phyloP scores from a whole-genome alignment of 129 eudicot genomes.

The Silybum marianum region DNA sequence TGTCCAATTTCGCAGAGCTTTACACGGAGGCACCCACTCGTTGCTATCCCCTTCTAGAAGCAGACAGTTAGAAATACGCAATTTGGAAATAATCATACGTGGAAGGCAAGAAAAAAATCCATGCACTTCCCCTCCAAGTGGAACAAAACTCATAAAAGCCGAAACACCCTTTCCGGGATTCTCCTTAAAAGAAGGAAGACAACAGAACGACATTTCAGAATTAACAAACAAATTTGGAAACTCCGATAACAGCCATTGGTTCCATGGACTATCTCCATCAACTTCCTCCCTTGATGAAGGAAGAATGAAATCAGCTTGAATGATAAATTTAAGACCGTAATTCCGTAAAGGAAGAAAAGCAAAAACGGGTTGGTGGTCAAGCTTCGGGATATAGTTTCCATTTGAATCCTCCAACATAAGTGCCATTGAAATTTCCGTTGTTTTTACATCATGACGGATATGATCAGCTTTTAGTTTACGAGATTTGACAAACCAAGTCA shows the following conservation, averaged over 20 bases:
- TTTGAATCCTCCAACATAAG: slow-evolving; percentile 58
- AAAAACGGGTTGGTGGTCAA: slow-evolving; percentile 73
- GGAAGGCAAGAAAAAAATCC: slow-evolving; percentile 84
- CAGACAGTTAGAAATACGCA: slow-evolving; percentile 64
- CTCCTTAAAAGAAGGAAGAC: slow-evolving; percentile 60
- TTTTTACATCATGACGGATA: slow-evolving; percentile 54
- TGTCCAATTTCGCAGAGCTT: slow-evolving; percentile 63
- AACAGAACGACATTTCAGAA: slow-evolving; percentile 66
- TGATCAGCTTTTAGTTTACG: slow-evolving; percentile 47
- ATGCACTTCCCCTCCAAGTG: slow-evolving; percentile 74
- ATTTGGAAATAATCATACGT: slow-evolving; percentile 63
- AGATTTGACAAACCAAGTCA: slow-evolving; percentile 75
- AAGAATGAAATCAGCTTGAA: slow-evolving; percentile 85
- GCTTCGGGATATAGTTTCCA: slow-evolving; percentile 50
- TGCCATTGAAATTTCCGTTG: slow-evolving; percentile 78
- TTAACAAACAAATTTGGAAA: slow-evolving; percentile 70
- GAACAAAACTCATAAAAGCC: slow-evolving; percentile 75
- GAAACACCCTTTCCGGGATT: slow-evolving; percentile 68
- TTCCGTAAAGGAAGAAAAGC: slow-evolving; percentile 81
- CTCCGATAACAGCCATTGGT: slow-evolving; percentile 75
- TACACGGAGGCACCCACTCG: slow-evolving; percentile 81
- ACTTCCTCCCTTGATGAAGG: slow-evolving; percentile 92
- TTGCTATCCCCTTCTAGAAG: slow-evolving; percentile 59
- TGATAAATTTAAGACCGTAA: slow-evolving; percentile 75
- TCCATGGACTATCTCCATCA: slow-evolving; percentile 84